phyloP scores from a whole-genome alignment of 2,329 filamentous ascomycete species.

The Ophidiomyces ophidiicola region DNA sequence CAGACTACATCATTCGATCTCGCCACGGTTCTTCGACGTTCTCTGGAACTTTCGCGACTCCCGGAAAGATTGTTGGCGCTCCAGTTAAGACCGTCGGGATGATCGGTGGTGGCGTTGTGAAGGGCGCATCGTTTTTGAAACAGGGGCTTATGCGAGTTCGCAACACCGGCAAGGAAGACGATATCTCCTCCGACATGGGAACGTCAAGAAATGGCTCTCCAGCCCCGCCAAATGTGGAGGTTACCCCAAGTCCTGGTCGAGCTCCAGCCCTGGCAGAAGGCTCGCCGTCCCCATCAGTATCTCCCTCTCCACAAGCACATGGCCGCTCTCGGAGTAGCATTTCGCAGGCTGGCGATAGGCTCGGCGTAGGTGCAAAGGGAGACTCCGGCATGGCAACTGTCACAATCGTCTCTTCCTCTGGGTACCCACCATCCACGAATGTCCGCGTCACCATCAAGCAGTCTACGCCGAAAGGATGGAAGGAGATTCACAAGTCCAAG shows the following conservation, averaged over 20 bases:
- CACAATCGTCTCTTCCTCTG: constrained; percentile 63
- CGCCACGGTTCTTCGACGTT: constrained; percentile 89
- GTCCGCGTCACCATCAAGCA: constrained; percentile 65
- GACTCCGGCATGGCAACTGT: constrained; percentile 67
- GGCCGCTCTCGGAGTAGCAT: constrained; percentile 38
- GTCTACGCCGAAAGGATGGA: constrained; percentile 52
- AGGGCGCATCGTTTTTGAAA: constrained; percentile 80
- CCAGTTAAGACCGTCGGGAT: constrained; percentile 87
- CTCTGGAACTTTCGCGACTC: constrained; percentile 73
- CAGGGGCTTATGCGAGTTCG: constrained; percentile 55
- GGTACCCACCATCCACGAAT: constrained; percentile 64
- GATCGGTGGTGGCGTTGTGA: constrained; percentile 71
- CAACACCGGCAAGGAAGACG: constrained; percentile 31
- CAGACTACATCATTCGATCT: constrained; percentile 75
- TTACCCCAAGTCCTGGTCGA: constrained; percentile 29
- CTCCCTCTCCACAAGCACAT: constrained; percentile 30
- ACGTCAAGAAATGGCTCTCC: constrained; percentile 8
- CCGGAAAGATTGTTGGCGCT: constrained; percentile 81
- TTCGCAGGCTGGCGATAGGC: constrained; percentile 38
- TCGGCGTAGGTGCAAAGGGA: constrained; percentile 43
- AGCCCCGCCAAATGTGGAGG: constrained; percentile 11
- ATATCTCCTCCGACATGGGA: constrained; percentile 9
- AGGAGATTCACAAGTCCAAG: constrained; percentile 84
- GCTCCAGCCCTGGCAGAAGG: constrained; percentile 31
- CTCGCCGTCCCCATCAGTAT: constrained; percentile 14